These are phyloP conservation scores for Quercus engelmannii DNA, from an alignment of 306 rosid genomes.

Conservation along the genomic window DNA sequence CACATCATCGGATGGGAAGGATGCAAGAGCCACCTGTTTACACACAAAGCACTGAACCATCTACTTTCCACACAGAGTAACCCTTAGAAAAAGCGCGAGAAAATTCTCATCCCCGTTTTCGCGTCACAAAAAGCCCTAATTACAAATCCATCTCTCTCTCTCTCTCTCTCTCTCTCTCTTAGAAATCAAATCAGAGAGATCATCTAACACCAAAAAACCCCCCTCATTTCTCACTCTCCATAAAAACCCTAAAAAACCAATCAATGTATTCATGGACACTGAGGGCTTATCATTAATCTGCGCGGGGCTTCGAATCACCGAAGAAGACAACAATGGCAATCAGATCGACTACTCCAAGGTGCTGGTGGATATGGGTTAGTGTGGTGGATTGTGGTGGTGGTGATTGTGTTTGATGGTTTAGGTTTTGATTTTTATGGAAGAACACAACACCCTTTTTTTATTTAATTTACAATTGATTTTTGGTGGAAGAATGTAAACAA, in stretches of 20 bases:
- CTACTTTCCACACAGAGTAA: not conserved
- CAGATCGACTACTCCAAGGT: constrained; percentile 58
- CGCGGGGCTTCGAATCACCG: constrained; percentile 59
- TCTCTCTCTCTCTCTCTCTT: not conserved
- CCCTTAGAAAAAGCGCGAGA: constrained; percentile 27
- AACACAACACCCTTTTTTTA: too few species aligned
- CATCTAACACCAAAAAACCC: not conserved
- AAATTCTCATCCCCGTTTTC: not conserved
- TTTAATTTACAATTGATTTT: too few species aligned
- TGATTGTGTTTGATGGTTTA: too few species aligned
- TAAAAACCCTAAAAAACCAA: not conserved
- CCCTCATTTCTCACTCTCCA: not conserved
- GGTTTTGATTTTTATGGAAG: too few species aligned
- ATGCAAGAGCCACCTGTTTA: not conserved
- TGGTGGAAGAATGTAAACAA: too few species aligned
- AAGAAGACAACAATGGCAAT: constrained; percentile 57
- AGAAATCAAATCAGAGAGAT: not conserved
- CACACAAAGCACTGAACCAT: not conserved
- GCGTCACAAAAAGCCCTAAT: not conserved
- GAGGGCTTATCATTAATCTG: constrained; percentile 80
- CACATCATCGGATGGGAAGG: not conserved
- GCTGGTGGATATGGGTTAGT: too few species aligned
- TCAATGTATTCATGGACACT: constrained; percentile 42
- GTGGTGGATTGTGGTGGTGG: too few species aligned
- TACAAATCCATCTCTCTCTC: not conserved